Percentiles rank a stretch among this genome's conserved stretches.
These are phyloP conservation scores for Leccinum pachyderme DNA, from an alignment of 1,284 basidiomycete species.

Conservation along the genomic window DNA sequence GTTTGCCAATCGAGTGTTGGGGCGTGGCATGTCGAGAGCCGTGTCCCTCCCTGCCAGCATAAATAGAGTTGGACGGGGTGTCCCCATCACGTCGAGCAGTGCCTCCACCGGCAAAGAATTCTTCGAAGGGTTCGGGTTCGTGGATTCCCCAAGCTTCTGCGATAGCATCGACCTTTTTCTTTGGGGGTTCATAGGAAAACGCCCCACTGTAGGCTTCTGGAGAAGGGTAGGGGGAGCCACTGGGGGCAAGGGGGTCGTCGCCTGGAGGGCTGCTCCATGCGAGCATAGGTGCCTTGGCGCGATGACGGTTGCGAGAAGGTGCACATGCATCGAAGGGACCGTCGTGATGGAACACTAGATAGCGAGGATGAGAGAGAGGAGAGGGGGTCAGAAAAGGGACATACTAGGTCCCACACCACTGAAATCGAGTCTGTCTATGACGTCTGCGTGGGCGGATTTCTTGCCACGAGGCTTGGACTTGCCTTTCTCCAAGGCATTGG, in stretches of 20 bases:
- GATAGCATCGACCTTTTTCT: conserved; percentile 76
- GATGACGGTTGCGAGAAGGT: conserved; percentile 79
- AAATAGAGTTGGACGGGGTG: conserved; percentile 62
- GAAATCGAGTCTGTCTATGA: conserved; percentile 64
- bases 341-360: conserved; percentile 81
- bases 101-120: conserved; percentile 77
- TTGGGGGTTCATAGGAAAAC: conserved; percentile 51
- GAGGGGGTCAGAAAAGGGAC: conserved; percentile 28
- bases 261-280: conserved; percentile 62
- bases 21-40: conserved; percentile 29
- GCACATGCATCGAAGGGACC: conserved; percentile 87
- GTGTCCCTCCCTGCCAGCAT: conserved; percentile 54
- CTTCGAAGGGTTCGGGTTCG: conserved; percentile 83
- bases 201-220: conserved; percentile 47
- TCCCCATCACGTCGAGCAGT: conserved; percentile 44
- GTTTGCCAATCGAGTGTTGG: conserved; percentile 36
- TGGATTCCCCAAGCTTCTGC: conserved; percentile 87
- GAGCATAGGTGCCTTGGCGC: conserved; percentile 74
- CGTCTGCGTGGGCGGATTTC: conserved; percentile 70
- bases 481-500: conserved; percentile 49
- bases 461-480: conserved; percentile 53
- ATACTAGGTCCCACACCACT: conserved; percentile 73
- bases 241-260: conserved; percentile 37
- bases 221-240: conserved; percentile 51
- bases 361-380: conserved; percentile 10